Conservation (phyloP, 805 yeast genomes). For the Candida andamanensis region DNA sequence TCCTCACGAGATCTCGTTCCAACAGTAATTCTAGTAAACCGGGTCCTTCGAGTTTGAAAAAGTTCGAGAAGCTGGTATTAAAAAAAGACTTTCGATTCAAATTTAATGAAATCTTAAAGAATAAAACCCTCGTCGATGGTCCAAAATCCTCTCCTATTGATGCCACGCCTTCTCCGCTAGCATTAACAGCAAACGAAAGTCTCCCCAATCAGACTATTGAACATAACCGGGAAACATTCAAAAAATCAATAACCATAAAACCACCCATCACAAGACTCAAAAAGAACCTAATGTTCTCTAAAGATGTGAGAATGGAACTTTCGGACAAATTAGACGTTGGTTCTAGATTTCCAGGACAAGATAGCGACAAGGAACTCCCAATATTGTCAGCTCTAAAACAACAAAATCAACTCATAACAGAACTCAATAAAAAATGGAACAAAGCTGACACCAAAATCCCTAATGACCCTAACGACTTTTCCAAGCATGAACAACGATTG, state of each 20-base stretch:
- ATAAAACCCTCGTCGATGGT: not conserved
- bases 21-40: slow-evolving; percentile 10
- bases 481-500: slow-evolving; percentile 1
- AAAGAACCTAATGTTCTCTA: slow-evolving; percentile 27
- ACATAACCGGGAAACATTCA: slow-evolving; percentile 4
- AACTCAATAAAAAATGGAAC: slow-evolving; percentile 39
- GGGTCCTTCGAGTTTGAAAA: slow-evolving; percentile 5
- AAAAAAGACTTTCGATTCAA: slow-evolving; percentile 23
- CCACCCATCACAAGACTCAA: slow-evolving; percentile 15
- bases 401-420: slow-evolving; percentile 29
- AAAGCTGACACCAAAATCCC: slow-evolving; percentile 15
- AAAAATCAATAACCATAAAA: slow-evolving; percentile 3
- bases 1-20: slow-evolving; percentile 12
- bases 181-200: slow-evolving; percentile 11
- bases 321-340: slow-evolving; percentile 10
- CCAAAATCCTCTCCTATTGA: slow-evolving; percentile 8
- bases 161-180: slow-evolving; percentile 23
- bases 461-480: slow-evolving; percentile 2
- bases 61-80: slow-evolving; percentile 8
- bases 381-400: slow-evolving; percentile 16
- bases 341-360: slow-evolving; percentile 4
- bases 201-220: slow-evolving; percentile 6
- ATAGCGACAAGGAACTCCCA: slow-evolving; percentile 5
- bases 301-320: slow-evolving; percentile 37
- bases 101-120: slow-evolving; percentile 12